Evolutionary conservation across 805 yeast genomes (phyloP).

Genomic region (Metschnikowia proteae): DNA sequence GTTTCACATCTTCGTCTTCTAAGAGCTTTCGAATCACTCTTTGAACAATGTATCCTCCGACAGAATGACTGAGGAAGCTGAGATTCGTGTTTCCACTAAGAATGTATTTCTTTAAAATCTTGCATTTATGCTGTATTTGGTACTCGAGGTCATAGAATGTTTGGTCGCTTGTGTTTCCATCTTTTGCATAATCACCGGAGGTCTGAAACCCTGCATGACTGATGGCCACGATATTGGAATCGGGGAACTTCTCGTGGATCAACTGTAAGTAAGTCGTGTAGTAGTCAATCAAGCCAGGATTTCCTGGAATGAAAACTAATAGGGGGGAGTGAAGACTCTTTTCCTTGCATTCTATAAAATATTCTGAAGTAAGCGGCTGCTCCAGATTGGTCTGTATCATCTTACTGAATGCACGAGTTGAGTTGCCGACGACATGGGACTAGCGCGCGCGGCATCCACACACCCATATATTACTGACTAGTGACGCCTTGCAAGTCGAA

Average conservation of each 20-base stretch:
- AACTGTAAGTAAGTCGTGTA: constrained; percentile 51
- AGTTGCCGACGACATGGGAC: background rate
- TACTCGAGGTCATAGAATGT: constrained; percentile 42
- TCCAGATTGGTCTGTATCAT: constrained; percentile 11
- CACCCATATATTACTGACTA: background rate
- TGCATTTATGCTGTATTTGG: constrained; percentile 57
- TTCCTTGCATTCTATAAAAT: constrained; percentile 20
- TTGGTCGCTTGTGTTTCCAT: constrained; percentile 9
- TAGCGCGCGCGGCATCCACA: background rate
- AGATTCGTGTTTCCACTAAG: constrained; percentile 26
- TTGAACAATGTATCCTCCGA: constrained; percentile 65
- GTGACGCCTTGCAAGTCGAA: constrained; percentile 11
- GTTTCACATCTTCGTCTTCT: constrained; percentile 22
- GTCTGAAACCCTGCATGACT: constrained; percentile 60
- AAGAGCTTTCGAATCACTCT: constrained; percentile 37
- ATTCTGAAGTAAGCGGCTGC: constrained; percentile 29
- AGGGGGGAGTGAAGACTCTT: constrained; percentile 21
- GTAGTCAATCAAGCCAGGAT: constrained; percentile 69
- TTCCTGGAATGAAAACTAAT: constrained; percentile 66
- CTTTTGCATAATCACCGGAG: constrained; percentile 25
- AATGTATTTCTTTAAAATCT: constrained; percentile 40
- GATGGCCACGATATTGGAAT: constrained; percentile 52
- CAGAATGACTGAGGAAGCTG: constrained; percentile 62
- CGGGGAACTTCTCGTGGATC: constrained; percentile 40
- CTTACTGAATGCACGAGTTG: background rate